phyloP scores from a whole-genome alignment of 805 yeast genomes.

The Metschnikowia similis region DNA sequence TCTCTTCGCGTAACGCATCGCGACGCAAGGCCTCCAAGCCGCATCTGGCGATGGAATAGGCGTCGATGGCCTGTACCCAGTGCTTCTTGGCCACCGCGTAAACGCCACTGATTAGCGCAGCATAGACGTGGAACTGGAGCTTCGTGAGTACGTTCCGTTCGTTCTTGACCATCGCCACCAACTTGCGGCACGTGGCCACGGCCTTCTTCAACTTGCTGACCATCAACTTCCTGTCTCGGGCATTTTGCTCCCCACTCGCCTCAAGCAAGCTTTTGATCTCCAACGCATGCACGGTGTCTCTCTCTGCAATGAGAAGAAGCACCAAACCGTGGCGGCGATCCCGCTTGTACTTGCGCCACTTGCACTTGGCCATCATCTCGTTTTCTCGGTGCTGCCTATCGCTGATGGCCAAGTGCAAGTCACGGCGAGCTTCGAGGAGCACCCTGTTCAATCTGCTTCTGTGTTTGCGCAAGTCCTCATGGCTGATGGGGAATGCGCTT shows the following conservation, averaged over 20 bases:
- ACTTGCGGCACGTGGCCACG: slow-evolving; percentile 36
- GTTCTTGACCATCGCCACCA: slow-evolving; percentile 37
- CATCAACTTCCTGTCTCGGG: slow-evolving; percentile 45
- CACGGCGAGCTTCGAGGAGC: slow-evolving; percentile 61
- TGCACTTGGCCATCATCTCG: no score
- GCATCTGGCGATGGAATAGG: slow-evolving; percentile 59
- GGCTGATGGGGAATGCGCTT: slow-evolving; percentile 57
- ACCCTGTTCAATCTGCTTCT: slow-evolving; percentile 59
- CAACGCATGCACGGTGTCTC: slow-evolving; percentile 67
- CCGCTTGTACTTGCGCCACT: no score
- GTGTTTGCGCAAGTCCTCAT: slow-evolving; percentile 66
- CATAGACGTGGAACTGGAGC: slow-evolving; percentile 32
- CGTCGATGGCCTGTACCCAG: slow-evolving; percentile 51
- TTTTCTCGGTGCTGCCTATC: slow-evolving; percentile 57
- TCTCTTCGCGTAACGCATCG: neutral
- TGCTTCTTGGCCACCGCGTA: slow-evolving; percentile 48
- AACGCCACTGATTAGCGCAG: slow-evolving; percentile 51
- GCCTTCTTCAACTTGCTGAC: slow-evolving; percentile 68
- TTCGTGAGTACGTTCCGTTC: slow-evolving; percentile 31
- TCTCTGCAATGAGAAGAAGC: slow-evolving; percentile 66
- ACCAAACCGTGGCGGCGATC: slow-evolving; percentile 54
- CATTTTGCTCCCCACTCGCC: slow-evolving; percentile 44
- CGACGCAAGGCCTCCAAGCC: slow-evolving; percentile 48
- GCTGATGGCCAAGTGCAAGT: slow-evolving; percentile 56
- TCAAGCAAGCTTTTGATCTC: slow-evolving; percentile 57